These are phyloP conservation scores for Neonectria coccinea DNA, from an alignment of 2,329 filamentous ascomycete species.

Conservation along the genomic window DNA sequence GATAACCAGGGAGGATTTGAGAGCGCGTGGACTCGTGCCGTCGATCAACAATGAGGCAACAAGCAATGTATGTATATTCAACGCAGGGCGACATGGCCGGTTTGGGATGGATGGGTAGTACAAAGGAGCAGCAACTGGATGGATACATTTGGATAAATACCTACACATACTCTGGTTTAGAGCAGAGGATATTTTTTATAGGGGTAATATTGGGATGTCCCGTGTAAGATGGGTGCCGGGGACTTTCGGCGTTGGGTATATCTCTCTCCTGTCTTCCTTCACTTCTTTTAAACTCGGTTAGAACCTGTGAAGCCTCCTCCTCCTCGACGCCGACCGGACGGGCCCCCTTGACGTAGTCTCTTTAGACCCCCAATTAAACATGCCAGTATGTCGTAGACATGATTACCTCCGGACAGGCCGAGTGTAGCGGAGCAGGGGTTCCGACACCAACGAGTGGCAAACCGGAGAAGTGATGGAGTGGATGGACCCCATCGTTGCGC, in stretches of 20 bases:
- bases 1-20: slow-evolving; percentile 68
- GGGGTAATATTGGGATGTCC: slow-evolving; percentile 24
- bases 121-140: slow-evolving; percentile 20
- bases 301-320: slow-evolving; percentile 13
- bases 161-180: slow-evolving; percentile 26
- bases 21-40: slow-evolving; percentile 76
- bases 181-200: slow-evolving; percentile 19
- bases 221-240: slow-evolving; percentile 41
- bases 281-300: slow-evolving; percentile 5
- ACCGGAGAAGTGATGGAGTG: not conserved
- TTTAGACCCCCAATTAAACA: not conserved
- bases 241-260: slow-evolving; percentile 40
- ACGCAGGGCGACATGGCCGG: slow-evolving; percentile 8
- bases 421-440: not conserved
- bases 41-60: slow-evolving; percentile 42
- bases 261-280: slow-evolving; percentile 28
- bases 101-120: slow-evolving; percentile 9
- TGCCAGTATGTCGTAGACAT: not conserved
- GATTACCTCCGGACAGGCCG: not conserved
- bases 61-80: slow-evolving; percentile 33
- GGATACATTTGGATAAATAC: slow-evolving; percentile 32
- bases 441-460: not conserved
- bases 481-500: not conserved
- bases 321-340: not conserved
- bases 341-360: not conserved